These are phyloP conservation scores for Geranium brycei DNA, from an alignment of 345 rosid genomes.

Conservation along the genomic window DNA sequence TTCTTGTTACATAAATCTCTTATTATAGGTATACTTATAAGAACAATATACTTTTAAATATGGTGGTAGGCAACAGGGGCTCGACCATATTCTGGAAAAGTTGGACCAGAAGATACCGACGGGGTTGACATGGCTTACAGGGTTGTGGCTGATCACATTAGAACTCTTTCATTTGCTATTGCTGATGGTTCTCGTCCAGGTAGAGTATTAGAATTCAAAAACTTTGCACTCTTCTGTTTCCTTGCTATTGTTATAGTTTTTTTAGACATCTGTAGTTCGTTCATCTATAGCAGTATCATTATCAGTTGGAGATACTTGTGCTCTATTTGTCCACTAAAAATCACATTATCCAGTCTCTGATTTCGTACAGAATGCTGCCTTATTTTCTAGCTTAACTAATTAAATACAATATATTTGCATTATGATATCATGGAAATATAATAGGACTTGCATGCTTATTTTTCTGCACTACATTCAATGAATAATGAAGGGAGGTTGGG, in stretches of 20 bases:
- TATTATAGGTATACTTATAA: background rate
- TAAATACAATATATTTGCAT: too few species aligned
- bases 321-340: background rate
- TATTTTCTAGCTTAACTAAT: too few species aligned
- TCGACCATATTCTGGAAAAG: constrained; percentile 78
- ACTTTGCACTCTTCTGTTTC: background rate
- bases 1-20: background rate
- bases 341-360: background rate
- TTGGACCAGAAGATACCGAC: constrained; percentile 70
- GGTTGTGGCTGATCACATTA: constrained; percentile 93
- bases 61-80: constrained; percentile 64
- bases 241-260: background rate
- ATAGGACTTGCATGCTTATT: too few species aligned
- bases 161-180: constrained; percentile 90
- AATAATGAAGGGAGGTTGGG: too few species aligned
- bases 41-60: constrained; percentile 1
- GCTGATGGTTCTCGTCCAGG: constrained; percentile 99
- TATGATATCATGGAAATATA: too few species aligned
- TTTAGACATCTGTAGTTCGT: background rate
- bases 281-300: background rate
- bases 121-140: constrained; percentile 91
- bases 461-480: too few species aligned
- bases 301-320: background rate
- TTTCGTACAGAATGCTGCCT: too few species aligned
- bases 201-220: constrained; percentile 12